phyloP scores from a whole-genome alignment of 768 basidiomycete genomes.

The Trametes elegans region DNA sequence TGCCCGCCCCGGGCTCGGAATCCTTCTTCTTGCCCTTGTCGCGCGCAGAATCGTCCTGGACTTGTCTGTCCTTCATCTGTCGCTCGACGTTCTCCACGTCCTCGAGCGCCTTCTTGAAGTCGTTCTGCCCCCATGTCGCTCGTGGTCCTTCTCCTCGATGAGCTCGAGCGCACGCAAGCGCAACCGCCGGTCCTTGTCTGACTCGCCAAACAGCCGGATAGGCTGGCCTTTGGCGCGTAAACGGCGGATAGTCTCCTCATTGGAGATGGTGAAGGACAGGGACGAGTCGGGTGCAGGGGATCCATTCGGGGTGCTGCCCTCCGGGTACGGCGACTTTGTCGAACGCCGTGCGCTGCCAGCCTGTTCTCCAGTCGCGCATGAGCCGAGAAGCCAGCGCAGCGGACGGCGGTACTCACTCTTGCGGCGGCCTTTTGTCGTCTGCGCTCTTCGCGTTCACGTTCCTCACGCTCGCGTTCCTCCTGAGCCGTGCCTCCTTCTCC shows the following conservation, averaged over 20 bases:
- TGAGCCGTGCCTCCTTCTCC: constrained; percentile 32
- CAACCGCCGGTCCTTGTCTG: constrained; percentile 89
- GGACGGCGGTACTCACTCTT: constrained; percentile 41
- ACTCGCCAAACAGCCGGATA: constrained; percentile 91
- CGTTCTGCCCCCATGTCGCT: constrained; percentile 88
- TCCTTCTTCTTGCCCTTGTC: constrained; percentile 62
- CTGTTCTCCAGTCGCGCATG: constrained; percentile 24
- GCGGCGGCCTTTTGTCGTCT: constrained; percentile 26
- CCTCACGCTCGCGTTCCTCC: constrained; percentile 20
- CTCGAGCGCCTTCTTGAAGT: constrained; percentile 88
- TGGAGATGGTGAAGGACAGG: constrained; percentile 78
- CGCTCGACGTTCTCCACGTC: constrained; percentile 82
- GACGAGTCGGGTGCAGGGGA: constrained; percentile 44
- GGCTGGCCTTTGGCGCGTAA: constrained; percentile 92
- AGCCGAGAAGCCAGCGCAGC: background rate
- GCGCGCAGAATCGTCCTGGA: constrained; percentile 31
- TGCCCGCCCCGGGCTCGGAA: constrained; percentile 35
- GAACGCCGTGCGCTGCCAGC: constrained; percentile 17
- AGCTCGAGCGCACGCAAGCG: constrained; percentile 92
- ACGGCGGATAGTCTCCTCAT: constrained; percentile 87
- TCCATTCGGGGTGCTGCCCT: constrained; percentile 22
- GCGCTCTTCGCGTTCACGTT: constrained; percentile 26
- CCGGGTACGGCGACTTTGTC: constrained; percentile 26
- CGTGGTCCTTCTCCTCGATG: constrained; percentile 86
- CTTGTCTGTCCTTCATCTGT: constrained; percentile 54